Evolutionary conservation across 306 rosid genomes (phyloP).

Genomic region (Ceratonia siliqua): DNA sequence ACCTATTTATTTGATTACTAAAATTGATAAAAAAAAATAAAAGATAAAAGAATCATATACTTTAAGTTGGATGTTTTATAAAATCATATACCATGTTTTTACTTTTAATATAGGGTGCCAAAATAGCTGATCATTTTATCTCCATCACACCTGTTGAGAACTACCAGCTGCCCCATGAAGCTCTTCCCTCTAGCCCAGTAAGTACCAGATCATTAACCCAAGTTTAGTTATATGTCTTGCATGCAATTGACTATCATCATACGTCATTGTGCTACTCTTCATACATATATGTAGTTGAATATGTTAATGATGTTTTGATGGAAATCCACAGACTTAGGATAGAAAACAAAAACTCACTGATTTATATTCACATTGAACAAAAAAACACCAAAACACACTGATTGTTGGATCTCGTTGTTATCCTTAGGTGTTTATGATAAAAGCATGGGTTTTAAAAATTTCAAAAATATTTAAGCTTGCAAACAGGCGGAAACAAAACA

Average conservation of each 20-base stretch:
- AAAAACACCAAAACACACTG: too few species aligned
- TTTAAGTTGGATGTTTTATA: background rate
- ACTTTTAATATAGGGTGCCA: slow-evolving; percentile 60
- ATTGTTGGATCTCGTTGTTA: too few species aligned
- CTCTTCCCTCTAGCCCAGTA: slow-evolving; percentile 57
- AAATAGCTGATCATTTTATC: slow-evolving; percentile 59
- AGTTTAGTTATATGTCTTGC: slow-evolving; percentile 7
- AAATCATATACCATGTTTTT: background rate
- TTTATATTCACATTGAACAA: too few species aligned
- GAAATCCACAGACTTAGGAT: too few species aligned
- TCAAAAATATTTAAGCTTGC: too few species aligned
- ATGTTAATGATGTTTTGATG: background rate
- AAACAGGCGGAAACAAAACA: too few species aligned
- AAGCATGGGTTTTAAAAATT: too few species aligned
- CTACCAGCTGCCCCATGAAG: slow-evolving; percentile 80
- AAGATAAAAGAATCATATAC: background rate
- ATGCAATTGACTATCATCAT: background rate
- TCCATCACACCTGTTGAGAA: slow-evolving; percentile 62
- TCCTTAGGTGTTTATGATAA: too few species aligned
- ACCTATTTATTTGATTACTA: background rate
- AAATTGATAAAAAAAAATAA: background rate
- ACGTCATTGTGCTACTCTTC: slow-evolving; percentile 6
- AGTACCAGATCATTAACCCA: slow-evolving; percentile 28
- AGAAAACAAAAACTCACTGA: too few species aligned
- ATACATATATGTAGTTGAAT: slow-evolving; percentile 5